A percentile compares a stretch with the other conserved stretches of the same genome.
Conservation (phyloP, 2,329 filamentous ascomycete species). For the Penicillium sp. region DNA sequence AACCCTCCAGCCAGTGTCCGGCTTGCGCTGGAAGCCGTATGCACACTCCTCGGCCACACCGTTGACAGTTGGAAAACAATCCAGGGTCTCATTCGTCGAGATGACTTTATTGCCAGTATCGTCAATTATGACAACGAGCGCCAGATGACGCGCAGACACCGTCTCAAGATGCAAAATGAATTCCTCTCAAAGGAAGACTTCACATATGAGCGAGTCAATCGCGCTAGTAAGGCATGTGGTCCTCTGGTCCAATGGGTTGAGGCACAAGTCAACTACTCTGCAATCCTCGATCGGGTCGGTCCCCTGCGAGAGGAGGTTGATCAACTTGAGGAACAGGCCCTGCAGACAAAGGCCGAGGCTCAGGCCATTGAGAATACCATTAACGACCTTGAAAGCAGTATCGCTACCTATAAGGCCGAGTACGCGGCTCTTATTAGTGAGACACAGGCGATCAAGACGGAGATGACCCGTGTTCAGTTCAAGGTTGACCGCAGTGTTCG, state of each 20-base stretch:
- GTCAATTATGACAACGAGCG: conserved; percentile 94
- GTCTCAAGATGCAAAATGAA: conserved; percentile 87
- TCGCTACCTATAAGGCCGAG: conserved; percentile 91
- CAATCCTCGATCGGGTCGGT: conserved; percentile 90
- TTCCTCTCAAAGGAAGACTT: conserved; percentile 93
- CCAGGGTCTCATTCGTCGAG: conserved; percentile 79
- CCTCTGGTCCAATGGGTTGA: conserved; percentile 96
- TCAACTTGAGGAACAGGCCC: conserved; percentile 79
- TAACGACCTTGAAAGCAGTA: conserved; percentile 78
- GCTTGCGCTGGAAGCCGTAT: conserved; percentile 92
- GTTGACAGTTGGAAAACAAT: conserved; percentile 89
- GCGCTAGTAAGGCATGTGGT: conserved; percentile 93
- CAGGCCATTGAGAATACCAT: conserved; percentile 89
- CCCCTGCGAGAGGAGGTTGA: conserved; percentile 87
- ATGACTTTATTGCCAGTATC: conserved; percentile 97
- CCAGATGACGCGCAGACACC: conserved; percentile 82
- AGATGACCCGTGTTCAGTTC: conserved; percentile 95
- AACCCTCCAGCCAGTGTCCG: conserved; percentile 88
- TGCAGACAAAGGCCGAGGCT: conserved; percentile 90
- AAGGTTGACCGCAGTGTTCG: conserved; percentile 97
- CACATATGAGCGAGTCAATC: conserved; percentile 93
- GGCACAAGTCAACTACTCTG: conserved; percentile 96
- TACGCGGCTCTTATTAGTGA: conserved; percentile 95
- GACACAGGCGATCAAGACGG: conserved; percentile 92
- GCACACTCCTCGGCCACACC: conserved; percentile 87